Conservation (phyloP, 768 basidiomycete genomes). For the Pisolithus sp. region DNA sequence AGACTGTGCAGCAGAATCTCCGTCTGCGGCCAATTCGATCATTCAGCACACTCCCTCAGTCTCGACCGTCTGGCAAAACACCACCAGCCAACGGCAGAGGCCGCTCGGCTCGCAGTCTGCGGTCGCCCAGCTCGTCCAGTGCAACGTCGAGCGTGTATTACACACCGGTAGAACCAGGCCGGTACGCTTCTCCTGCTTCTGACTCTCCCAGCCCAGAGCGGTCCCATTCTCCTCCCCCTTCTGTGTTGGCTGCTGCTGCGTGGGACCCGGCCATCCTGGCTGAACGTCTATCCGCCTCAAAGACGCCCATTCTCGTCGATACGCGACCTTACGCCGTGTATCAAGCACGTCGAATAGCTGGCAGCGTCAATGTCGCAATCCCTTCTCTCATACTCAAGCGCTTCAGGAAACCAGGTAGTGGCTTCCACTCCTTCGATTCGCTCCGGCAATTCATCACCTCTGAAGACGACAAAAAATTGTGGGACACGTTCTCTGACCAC, state of each 20-base stretch:
- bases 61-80: slow-evolving; percentile 13
- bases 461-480: slow-evolving; percentile 60
- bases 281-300: slow-evolving; percentile 40
- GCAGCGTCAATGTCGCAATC: slow-evolving; percentile 80
- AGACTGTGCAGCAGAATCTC: slow-evolving; percentile 70
- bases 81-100: slow-evolving; percentile 5
- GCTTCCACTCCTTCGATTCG: slow-evolving; percentile 58
- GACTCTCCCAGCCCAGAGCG: slow-evolving; percentile 16
- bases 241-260: slow-evolving; percentile 30
- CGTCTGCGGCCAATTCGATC: slow-evolving; percentile 73
- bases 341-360: slow-evolving; percentile 54
- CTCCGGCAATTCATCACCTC: slow-evolving; percentile 80
- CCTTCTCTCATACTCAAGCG: slow-evolving; percentile 89
- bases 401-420: slow-evolving; percentile 57
- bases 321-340: slow-evolving; percentile 68
- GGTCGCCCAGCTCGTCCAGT: slow-evolving; percentile 36
- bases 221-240: slow-evolving; percentile 9
- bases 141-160: slow-evolving; percentile 47
- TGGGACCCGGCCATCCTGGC: slow-evolving; percentile 41
- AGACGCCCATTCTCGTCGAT: slow-evolving; percentile 71
- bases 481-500: slow-evolving; percentile 54
- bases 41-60: slow-evolving; percentile 44
- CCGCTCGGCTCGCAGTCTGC: slow-evolving; percentile 13
- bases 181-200: slow-evolving; percentile 15
- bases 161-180: slow-evolving; percentile 39